Conservation (phyloP, 2,329 filamentous ascomycete genomes). For the Sclerotinia sclerotiorum region DNA sequence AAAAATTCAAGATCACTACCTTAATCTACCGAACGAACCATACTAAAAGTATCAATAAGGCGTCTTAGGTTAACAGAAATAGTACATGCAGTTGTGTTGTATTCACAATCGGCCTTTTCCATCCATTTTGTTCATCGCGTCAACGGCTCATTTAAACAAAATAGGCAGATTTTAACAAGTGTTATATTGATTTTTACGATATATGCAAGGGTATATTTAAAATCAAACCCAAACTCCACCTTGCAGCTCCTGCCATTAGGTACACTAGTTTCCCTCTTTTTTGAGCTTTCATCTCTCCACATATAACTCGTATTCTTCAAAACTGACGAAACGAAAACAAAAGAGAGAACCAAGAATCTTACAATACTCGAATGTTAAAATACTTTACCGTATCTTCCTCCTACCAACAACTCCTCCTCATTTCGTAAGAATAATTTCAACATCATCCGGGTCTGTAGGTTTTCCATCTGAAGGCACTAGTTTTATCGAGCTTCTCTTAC, state of each 20-base stretch:
- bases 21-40: neutral
- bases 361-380: neutral
- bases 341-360: neutral
- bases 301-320: neutral
- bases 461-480: conserved; percentile 10
- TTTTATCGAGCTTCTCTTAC: conserved; percentile 18
- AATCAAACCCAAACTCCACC: neutral
- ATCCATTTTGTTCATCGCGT: neutral
- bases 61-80: neutral
- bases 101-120: neutral
- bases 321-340: neutral
- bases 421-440: conserved; percentile 13
- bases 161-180: neutral
- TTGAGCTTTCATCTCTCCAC: neutral
- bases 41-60: neutral
- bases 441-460: neutral
- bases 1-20: neutral
- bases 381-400: neutral
- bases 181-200: neutral
- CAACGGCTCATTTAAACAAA: neutral
- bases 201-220: neutral
- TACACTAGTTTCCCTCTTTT: neutral
- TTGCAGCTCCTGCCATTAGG: neutral
- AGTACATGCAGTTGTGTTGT: neutral
- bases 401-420: neutral